Conservation (phyloP, 2,329 filamentous ascomycete species). For the Penicillium olsonii region DNA sequence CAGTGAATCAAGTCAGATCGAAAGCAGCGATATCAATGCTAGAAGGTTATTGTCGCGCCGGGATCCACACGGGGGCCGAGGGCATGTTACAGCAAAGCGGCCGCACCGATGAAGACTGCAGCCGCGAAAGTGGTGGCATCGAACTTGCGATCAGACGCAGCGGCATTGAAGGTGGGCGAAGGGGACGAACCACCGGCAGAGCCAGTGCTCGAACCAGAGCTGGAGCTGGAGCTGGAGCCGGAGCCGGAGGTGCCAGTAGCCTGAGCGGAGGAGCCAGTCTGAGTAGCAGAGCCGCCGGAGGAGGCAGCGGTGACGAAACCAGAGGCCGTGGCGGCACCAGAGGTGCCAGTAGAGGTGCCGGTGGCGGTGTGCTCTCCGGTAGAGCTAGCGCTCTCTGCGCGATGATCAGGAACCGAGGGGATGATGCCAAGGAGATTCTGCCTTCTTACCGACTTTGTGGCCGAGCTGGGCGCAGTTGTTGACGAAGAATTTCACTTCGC, state of each 20-base stretch:
- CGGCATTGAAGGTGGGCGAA: slow-evolving; percentile 23
- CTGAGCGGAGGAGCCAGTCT: slow-evolving; percentile 17
- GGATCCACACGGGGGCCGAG: slow-evolving; percentile 1
- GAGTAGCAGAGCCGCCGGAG: slow-evolving; percentile 17
- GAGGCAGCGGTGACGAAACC: slow-evolving; percentile 25
- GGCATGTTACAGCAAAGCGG: slow-evolving; percentile 36
- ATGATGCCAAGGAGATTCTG: neutral
- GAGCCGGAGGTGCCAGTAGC: slow-evolving; percentile 27
- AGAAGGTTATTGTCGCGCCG: slow-evolving; percentile 14
- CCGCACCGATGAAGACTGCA: slow-evolving; percentile 44
- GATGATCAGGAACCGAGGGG: slow-evolving; percentile 1
- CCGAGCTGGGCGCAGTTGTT: slow-evolving; percentile 42
- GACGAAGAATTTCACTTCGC: slow-evolving; percentile 40
- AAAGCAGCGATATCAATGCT: slow-evolving; percentile 16
- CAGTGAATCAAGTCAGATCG: slow-evolving; percentile 3
- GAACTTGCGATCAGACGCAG: slow-evolving; percentile 34
- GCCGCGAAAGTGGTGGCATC: slow-evolving; percentile 41
- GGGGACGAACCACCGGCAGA: slow-evolving; percentile 19
- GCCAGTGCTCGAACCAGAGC: neutral
- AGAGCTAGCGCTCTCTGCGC: slow-evolving; percentile 21
- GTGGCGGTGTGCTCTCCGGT: slow-evolving; percentile 30
- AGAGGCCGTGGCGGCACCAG: slow-evolving; percentile 26
- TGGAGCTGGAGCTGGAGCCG: slow-evolving; percentile 13
- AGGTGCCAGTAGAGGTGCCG: slow-evolving; percentile 6
- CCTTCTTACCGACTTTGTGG: slow-evolving; percentile 42